These are phyloP conservation scores for Pseudonitzschia multistriata DNA, from an alignment of 108 stramenopile species.

Conservation along the genomic window DNA sequence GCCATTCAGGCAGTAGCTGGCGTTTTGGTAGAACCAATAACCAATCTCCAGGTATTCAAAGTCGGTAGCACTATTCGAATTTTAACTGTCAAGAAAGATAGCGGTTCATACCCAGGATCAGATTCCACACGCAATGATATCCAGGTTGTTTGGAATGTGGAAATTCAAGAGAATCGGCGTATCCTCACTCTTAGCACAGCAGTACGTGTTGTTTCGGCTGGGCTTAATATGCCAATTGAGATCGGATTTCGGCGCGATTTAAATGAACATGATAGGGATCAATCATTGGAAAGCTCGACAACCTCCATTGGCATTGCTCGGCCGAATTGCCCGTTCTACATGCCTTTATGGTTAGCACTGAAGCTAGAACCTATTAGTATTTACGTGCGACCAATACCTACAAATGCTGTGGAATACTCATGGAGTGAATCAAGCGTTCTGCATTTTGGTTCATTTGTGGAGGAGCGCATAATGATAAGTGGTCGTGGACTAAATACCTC, in stretches of 20 bases:
- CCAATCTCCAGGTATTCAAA: conserved; percentile 47
- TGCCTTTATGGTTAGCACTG: conserved; percentile 60
- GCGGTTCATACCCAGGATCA: neutral
- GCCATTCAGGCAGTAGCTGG: conserved; percentile 46
- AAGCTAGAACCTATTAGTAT: conserved; percentile 32
- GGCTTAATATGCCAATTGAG: conserved; percentile 44
- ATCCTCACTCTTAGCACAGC: conserved; percentile 65
- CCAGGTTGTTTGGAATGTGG: conserved; percentile 58
- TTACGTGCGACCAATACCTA: conserved; percentile 33
- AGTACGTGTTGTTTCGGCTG: conserved; percentile 40
- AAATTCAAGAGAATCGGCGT: conserved; percentile 59
- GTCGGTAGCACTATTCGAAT: conserved; percentile 46
- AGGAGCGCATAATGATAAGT: neutral
- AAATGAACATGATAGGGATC: neutral
- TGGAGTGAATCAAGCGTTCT: conserved; percentile 46
- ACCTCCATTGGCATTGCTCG: conserved; percentile 34
- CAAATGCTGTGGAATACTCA: neutral
- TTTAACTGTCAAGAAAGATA: conserved; percentile 28
- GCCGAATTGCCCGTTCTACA: conserved; percentile 34
- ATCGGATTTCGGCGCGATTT: conserved; percentile 37
- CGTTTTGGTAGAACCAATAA: conserved; percentile 41
- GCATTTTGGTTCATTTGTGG: conserved; percentile 19
- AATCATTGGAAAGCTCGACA: neutral
- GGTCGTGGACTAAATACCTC: neutral
- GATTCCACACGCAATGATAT: conserved; percentile 23